Evolutionary conservation across 1,284 basidiomycete genomes (phyloP), one percentile per base, ranked within the genome.

Genomic region (Puccinia polysora): DNA sequence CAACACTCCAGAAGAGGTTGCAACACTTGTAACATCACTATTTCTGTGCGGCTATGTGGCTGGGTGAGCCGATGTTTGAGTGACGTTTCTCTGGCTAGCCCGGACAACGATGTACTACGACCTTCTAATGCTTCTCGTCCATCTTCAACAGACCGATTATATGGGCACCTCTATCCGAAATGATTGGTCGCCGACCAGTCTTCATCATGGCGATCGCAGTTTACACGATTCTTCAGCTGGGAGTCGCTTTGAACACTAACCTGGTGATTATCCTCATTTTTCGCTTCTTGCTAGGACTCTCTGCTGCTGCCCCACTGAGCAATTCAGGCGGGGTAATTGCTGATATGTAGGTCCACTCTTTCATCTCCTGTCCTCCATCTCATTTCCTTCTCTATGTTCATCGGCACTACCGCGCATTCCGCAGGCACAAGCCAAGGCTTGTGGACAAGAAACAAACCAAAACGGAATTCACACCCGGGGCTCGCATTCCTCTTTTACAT

Each of bases 221-320:
- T 23, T 86, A 86, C 79, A 84, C 85, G 1, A 74, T 88, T 5
- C 84, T 88, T 74, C 83, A 84, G 74, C 81, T 88, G 38, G 86
- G 86, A 2, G 86, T 86, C 79, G 84, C 85, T 0, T 82, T 88
- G 10, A 87, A 86, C 0, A 81, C 81, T 14, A 87, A 88, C 76
- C 85, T 88, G 43, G 80, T 83, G 68, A 87, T 86, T 0, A 80
- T 89, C 2, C 80, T 89, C 12, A 79, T 87, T 52, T 85, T 84
- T 0, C 84, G 88, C 4, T 88, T 89, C 78, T 77, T 90, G 8
- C 82, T 81, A 34, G 88, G 88, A 2, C 84, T 88, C 76, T 89
- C 88, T 75, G 88, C 85, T 3, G 83, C 84, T 0, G 85, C 85
- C 0, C 87, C 87, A 0, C 75, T 89, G n/a, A 86, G 86, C 0